These are phyloP conservation scores for Glycine latifolia DNA, from an alignment of 306 rosid genomes.

Conservation along the genomic window DNA sequence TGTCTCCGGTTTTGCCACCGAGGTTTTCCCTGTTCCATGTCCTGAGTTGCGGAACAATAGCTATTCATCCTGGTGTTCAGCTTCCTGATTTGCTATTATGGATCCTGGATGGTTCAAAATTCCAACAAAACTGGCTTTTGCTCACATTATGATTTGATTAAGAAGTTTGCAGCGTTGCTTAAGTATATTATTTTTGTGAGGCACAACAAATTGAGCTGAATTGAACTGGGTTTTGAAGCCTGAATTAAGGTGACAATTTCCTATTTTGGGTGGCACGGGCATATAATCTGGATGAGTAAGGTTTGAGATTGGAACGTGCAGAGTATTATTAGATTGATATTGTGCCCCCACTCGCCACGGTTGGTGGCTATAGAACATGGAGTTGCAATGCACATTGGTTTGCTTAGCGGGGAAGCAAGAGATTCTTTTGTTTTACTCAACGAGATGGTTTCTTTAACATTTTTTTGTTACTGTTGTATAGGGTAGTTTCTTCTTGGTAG, in stretches of 20 bases:
- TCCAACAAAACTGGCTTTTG: background rate
- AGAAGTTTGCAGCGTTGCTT: slow-evolving; percentile 36
- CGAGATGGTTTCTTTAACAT: background rate
- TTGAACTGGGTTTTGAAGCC: slow-evolving; percentile 22
- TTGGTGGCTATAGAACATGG: slow-evolving; percentile 24
- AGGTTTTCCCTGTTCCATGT: slow-evolving; percentile 82
- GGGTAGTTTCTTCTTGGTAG: background rate
- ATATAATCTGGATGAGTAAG: slow-evolving; percentile 15
- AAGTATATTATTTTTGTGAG: slow-evolving; percentile 18
- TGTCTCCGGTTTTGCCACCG: slow-evolving; percentile 70
- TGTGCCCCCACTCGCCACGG: slow-evolving; percentile 18
- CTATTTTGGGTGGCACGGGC: slow-evolving; percentile 25
- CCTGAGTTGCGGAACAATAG: slow-evolving; percentile 60
- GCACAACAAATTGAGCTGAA: background rate
- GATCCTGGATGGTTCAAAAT: too few species aligned
- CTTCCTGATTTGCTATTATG: slow-evolving; percentile 33
- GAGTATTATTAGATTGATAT: slow-evolving; percentile 33
- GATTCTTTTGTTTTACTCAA: slow-evolving; percentile 14
- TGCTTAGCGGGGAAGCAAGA: slow-evolving; percentile 25
- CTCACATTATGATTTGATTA: slow-evolving; percentile 15
- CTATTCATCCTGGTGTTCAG: slow-evolving; percentile 60
- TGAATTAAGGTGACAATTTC: background rate
- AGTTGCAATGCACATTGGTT: slow-evolving; percentile 32
- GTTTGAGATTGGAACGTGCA: slow-evolving; percentile 37
- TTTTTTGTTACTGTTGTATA: slow-evolving; percentile 34